Conservation (phyloP, 108 stramenopile species). For the Aureococcus anophagefferens region DNA sequence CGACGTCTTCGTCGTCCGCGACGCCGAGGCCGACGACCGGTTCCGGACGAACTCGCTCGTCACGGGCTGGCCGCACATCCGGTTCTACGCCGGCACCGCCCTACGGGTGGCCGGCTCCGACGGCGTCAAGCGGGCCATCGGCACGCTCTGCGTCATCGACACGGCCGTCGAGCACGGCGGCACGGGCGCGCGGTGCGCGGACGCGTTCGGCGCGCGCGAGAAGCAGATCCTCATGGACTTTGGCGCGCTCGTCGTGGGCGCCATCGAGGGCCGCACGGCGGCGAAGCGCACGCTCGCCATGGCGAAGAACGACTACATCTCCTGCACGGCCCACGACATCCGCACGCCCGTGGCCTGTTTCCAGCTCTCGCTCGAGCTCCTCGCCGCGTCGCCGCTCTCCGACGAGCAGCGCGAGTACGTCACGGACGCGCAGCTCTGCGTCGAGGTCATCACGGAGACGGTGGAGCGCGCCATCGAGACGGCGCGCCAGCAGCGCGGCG, state of each 20-base stretch:
- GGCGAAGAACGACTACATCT: slow-evolving; percentile 51
- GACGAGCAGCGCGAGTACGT: slow-evolving; percentile 4
- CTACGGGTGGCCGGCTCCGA: slow-evolving; percentile 47
- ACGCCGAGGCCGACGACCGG: slow-evolving; percentile 53
- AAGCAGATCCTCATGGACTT: slow-evolving; percentile 61
- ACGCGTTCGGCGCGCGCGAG: slow-evolving; percentile 21
- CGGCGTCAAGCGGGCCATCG: slow-evolving; percentile 46
- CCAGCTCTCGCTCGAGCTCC: slow-evolving; percentile 46
- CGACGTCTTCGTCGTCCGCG: slow-evolving; percentile 49
- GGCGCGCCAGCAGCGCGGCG: background rate
- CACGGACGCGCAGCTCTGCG: background rate
- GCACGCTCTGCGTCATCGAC: slow-evolving; percentile 69
- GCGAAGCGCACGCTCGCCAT: slow-evolving; percentile 27
- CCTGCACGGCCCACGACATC: slow-evolving; percentile 67
- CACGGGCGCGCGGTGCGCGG: background rate
- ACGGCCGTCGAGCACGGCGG: background rate
- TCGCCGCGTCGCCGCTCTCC: slow-evolving; percentile 24
- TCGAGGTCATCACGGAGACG: slow-evolving; percentile 9
- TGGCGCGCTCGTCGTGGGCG: slow-evolving; percentile 50
- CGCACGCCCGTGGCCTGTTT: slow-evolving; percentile 62
- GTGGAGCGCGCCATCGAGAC: slow-evolving; percentile 4
- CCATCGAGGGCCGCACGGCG: slow-evolving; percentile 43
- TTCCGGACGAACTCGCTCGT: slow-evolving; percentile 57
- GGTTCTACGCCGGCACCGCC: slow-evolving; percentile 72
- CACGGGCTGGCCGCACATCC: slow-evolving; percentile 56